Conservation (phyloP, 495 filamentous ascomycete species). For the Penicillium steckii region DNA sequence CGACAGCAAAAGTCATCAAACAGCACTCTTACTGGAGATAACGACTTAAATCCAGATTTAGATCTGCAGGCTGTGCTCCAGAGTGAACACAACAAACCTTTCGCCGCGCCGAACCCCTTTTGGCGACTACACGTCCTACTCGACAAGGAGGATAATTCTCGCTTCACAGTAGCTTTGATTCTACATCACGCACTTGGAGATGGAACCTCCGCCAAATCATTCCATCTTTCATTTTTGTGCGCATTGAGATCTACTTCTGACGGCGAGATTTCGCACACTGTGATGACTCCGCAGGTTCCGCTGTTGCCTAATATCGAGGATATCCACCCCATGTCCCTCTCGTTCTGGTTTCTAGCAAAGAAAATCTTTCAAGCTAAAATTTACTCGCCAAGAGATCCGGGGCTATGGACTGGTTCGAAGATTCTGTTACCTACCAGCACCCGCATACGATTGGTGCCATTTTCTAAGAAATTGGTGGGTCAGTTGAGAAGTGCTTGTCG, state of each 20-base stretch:
- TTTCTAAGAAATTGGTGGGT: constrained; percentile 19
- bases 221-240: constrained; percentile 30
- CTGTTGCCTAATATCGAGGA: constrained; percentile 32
- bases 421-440: constrained; percentile 21
- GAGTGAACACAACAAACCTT: constrained; percentile 36
- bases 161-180: constrained; percentile 37
- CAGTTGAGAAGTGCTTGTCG: constrained; percentile 25
- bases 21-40: background rate
- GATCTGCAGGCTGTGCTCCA: constrained; percentile 37
- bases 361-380: constrained; percentile 29
- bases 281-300: constrained; percentile 25
- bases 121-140: constrained; percentile 40
- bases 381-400: constrained; percentile 16
- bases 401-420: constrained; percentile 26
- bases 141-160: constrained; percentile 13
- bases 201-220: constrained; percentile 35
- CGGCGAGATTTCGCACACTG: constrained; percentile 19
- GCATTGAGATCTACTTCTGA: constrained; percentile 16
- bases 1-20: constrained; percentile 1
- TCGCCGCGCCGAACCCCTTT: constrained; percentile 28
- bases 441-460: constrained; percentile 14
- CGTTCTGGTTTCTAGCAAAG: constrained; percentile 21
- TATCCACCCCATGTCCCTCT: constrained; percentile 25
- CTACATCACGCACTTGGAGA: constrained; percentile 39
- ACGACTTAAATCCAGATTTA: constrained; percentile 21